Base-by-base conservation (phyloP, 148 eudicot genomes). In the Cornus controversa region DNA sequence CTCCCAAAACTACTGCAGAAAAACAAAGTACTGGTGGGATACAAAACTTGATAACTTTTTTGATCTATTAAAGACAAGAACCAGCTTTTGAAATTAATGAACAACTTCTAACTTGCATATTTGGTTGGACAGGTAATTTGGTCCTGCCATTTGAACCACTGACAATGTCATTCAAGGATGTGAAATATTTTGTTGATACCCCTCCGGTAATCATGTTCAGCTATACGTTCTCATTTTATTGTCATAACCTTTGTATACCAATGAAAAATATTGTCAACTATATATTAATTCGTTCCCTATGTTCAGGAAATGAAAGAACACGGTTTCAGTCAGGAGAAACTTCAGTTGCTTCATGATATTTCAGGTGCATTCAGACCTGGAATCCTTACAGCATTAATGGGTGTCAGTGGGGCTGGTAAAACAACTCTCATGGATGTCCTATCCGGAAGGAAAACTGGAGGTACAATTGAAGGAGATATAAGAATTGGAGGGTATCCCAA, bases 161-260 rank as follows among this genome's bases (percentile, higher is more conserved):
- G 20, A 69, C 78, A 22, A 28, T 85, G 53, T 65, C 75, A 16
- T 85, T 85, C n/a, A 45, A 78, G 18, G 66, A 79, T 31, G 68
- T 87, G 71, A 86, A 85, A 67, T 86, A 83, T 57, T 81, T 57
- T 74, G 73, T 85, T 64, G 83, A 81, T 22, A 70, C 80, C 53
- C 84, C 84, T 29, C 37, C 29, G 80, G 87, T 85, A 85, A 80
- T 68, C 45, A 28, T 69, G 25, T 60, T 37, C 74, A 58, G 5
- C 67, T 34, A 24, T 36, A 54, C 62, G 15, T 23, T n/a, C 8
- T 0, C 10, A 10, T 34, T 11, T 50, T 7, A 50, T 34, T 58
- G 20, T 42, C 40, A 70, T 23, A 62, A 37, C 6, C n/a, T 69
- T 50, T 28, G 31, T 64, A 64, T 24, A 23, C 36, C 25, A 62